Conservation (phyloP, 2,329 filamentous ascomycete species). For the Diaporthe citriasiana region DNA sequence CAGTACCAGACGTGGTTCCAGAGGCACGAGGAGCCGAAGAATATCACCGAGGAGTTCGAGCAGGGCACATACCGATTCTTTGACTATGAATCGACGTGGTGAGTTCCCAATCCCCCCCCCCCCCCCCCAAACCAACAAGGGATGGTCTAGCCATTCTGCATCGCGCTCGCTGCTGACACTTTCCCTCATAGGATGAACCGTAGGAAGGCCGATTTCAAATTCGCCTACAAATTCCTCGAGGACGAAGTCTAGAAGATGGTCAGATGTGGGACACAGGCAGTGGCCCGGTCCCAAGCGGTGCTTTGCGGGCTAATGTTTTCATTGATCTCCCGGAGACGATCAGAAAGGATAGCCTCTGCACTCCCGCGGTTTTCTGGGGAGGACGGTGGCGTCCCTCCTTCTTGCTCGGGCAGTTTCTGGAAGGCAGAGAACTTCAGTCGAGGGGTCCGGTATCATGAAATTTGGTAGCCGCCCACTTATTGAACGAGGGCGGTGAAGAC, state of each 20-base stretch:
- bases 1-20: slow-evolving; percentile 99
- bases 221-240: slow-evolving; percentile 97
- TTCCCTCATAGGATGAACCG: slow-evolving; percentile 89
- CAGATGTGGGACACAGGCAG: not conserved
- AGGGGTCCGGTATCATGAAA: not conserved
- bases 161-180: slow-evolving; percentile 9
- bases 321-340: not conserved
- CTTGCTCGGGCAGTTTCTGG: not conserved
- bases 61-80: slow-evolving; percentile 99
- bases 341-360: not conserved
- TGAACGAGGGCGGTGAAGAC: not conserved
- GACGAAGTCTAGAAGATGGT: slow-evolving; percentile 78
- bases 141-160: not conserved
- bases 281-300: not conserved
- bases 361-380: not conserved
- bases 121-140: not conserved
- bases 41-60: slow-evolving; percentile 98
- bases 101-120: slow-evolving; percentile 53
- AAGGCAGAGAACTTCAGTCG: not conserved
- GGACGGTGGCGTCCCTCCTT: not conserved
- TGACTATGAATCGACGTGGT: slow-evolving; percentile 99
- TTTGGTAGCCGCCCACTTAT: not conserved
- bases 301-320: slow-evolving; percentile 1
- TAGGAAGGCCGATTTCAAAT: slow-evolving; percentile 97
- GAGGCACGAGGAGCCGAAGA: slow-evolving; percentile 97